Evolutionary conservation across 176 grass and related monocot genomes (phyloP).

Genomic region (Oryza glumipatula): DNA sequence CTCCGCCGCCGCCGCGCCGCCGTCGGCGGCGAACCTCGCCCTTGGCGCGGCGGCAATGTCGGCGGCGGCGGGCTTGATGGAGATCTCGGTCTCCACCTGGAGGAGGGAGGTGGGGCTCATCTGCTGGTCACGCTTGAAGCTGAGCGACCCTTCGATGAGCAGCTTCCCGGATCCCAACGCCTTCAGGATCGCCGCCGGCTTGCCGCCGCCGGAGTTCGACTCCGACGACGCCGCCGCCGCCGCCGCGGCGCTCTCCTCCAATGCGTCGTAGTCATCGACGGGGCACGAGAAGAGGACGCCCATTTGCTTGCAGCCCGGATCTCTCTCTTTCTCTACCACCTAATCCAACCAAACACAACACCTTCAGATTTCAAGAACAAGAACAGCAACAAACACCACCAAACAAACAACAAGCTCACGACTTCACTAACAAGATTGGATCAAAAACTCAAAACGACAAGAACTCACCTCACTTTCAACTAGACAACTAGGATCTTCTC

Average conservation of each 20-base stretch:
- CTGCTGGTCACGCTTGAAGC: constrained; percentile 63
- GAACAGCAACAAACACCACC: not conserved
- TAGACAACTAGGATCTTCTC: not conserved
- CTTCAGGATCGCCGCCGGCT: constrained; percentile 53
- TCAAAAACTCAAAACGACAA: not conserved
- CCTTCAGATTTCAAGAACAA: constrained; percentile 3
- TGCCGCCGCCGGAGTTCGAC: constrained; percentile 8
- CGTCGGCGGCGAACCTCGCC: constrained; percentile 44
- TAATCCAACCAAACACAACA: not conserved
- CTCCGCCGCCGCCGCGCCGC: not conserved
- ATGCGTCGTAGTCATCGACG: constrained; percentile 45
- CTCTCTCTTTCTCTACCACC: not conserved
- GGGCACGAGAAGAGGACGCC: constrained; percentile 59
- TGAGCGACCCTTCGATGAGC: constrained; percentile 67
- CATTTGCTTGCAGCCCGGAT: constrained; percentile 36
- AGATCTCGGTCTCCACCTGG: constrained; percentile 70
- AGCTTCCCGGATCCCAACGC: constrained; percentile 74
- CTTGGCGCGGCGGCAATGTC: constrained; percentile 18
- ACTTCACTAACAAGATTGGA: not conserved
- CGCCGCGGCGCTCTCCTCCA: constrained; percentile 11
- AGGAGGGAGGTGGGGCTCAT: constrained; percentile 41
- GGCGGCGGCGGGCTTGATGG: constrained; percentile 46
- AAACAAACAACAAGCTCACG: not conserved
- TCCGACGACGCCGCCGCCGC: not conserved
- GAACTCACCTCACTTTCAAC: not conserved